Evolutionary conservation across 2,329 filamentous ascomycete genomes (phyloP).

Genomic region (Ascochyta rabiei): DNA sequence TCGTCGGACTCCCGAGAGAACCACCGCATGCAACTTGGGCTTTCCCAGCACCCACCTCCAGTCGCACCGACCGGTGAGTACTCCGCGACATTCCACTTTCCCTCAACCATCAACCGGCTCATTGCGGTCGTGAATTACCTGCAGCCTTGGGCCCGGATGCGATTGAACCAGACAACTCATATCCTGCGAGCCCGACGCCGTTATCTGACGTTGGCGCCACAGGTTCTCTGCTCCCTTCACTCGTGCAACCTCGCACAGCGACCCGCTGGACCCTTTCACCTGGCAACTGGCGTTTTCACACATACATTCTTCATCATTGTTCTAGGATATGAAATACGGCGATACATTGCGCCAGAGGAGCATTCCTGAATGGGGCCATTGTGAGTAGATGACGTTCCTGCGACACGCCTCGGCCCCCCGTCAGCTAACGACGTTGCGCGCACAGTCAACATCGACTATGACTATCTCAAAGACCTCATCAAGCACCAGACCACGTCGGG

Average conservation of each 20-base stretch:
- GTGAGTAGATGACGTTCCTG: slow-evolving; percentile 52
- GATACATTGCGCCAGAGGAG: slow-evolving; percentile 75
- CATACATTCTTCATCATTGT: slow-evolving; percentile 4
- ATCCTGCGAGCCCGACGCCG: slow-evolving; percentile 3
- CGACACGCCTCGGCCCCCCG: neutral
- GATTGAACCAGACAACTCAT: slow-evolving; percentile 8
- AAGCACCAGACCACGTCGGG: slow-evolving; percentile 77
- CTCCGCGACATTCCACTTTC: slow-evolving; percentile 11
- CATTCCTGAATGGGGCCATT: slow-evolving; percentile 80
- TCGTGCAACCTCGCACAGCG: slow-evolving; percentile 22
- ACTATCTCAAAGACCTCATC: slow-evolving; percentile 83
- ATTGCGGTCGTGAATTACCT: slow-evolving; percentile 6
- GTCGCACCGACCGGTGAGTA: slow-evolving; percentile 12
- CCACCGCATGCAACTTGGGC: slow-evolving; percentile 7
- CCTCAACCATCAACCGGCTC: slow-evolving; percentile 2
- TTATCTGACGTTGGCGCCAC: slow-evolving; percentile 15
- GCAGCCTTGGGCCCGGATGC: slow-evolving; percentile 10
- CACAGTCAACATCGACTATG: slow-evolving; percentile 86
- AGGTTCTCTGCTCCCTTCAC: slow-evolving; percentile 2
- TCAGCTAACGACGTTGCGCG: slow-evolving; percentile 21
- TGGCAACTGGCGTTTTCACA: slow-evolving; percentile 16
- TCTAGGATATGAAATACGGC: slow-evolving; percentile 73
- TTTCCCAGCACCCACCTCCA: slow-evolving; percentile 1
- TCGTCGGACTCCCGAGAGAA: neutral
- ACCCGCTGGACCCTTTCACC: slow-evolving; percentile 8